A percentile compares a stretch with the other conserved stretches of the same genome.
Conservation (phyloP, 805 yeast genomes). For the Yarrowia yakushimensis region DNA sequence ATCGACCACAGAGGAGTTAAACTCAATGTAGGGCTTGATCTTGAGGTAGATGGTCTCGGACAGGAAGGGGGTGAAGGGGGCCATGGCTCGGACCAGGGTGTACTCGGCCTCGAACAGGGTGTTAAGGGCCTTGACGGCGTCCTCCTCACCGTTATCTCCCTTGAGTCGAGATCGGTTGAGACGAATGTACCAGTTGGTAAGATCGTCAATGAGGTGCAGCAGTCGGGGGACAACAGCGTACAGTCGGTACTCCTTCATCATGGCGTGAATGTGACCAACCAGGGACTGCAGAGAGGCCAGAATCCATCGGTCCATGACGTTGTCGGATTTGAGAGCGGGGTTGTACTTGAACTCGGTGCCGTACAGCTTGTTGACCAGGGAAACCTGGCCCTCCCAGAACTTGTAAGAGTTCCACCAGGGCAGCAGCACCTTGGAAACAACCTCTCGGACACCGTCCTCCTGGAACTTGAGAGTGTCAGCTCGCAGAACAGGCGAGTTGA, state of each 20-base stretch:
- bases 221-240: constrained; percentile 95
- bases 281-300: constrained; percentile 94
- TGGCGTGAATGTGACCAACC: constrained; percentile 77
- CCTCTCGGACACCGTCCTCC: constrained; percentile 98
- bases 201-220: constrained; percentile 81
- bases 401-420: constrained; percentile 99
- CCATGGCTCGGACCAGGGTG: constrained; percentile 91
- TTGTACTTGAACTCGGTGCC: constrained; percentile 70
- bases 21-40: constrained; percentile 51
- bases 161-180: constrained; percentile 96
- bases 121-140: constrained; percentile 82
- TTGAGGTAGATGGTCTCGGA: constrained; percentile 84
- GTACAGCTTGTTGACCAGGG: constrained; percentile 72
- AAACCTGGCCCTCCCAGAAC: constrained; percentile 92
- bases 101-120: constrained; percentile 86
- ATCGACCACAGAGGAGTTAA: constrained; percentile 49
- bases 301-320: constrained; percentile 98
- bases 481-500: constrained; percentile 94
- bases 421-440: constrained; percentile 87
- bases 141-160: constrained; percentile 86
- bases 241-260: constrained; percentile 85
- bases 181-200: constrained; percentile 98
- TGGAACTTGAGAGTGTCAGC: constrained; percentile 96
- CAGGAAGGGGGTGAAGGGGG: constrained; percentile 97
- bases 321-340: constrained; percentile 58